Percentiles rank a stretch among this genome's conserved stretches.
Evolutionary conservation across 2,329 filamentous ascomycete species (phyloP).

Genomic region (Exserohilum turcica): DNA sequence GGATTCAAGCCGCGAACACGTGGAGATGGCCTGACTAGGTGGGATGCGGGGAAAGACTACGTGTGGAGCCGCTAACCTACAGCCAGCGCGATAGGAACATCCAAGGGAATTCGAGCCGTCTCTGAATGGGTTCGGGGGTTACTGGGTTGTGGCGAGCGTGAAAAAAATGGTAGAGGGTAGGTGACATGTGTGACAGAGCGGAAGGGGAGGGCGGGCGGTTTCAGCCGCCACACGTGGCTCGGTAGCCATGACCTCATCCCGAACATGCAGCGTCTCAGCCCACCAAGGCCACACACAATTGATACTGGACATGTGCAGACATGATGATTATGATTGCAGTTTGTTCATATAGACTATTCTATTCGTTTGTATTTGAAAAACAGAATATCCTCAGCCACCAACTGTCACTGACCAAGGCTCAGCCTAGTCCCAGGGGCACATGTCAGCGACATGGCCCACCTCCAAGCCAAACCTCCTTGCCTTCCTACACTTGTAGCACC

Average conservation of each 20-base stretch:
- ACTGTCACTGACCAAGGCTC: no score
- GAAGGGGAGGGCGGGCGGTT: constrained; percentile 2
- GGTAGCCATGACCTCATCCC: constrained; percentile 10
- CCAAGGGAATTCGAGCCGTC: background rate
- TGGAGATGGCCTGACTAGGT: constrained; percentile 16
- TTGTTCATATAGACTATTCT: no score
- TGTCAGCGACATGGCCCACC: background rate
- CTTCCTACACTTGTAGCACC: background rate
- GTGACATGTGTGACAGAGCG: constrained; percentile 1
- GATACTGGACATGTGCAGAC: background rate
- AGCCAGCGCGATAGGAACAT: background rate
- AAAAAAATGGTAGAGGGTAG: background rate
- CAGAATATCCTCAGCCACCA: no score
- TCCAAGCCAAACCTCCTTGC: background rate
- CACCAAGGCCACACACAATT: background rate
- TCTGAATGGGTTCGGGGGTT: background rate
- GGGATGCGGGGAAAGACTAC: constrained; percentile 15
- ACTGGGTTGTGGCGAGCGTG: background rate
- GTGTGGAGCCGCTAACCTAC: constrained; percentile 6
- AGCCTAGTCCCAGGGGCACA: background rate
- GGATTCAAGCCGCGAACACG: constrained; percentile 17
- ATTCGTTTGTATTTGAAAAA: no score
- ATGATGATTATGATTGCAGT: background rate
- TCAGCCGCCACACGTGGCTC: constrained; percentile 7
- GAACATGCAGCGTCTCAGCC: background rate